Base-by-base conservation (phyloP, 1,284 basidiomycete genomes). In the Heterobasidion irregulare region DNA sequence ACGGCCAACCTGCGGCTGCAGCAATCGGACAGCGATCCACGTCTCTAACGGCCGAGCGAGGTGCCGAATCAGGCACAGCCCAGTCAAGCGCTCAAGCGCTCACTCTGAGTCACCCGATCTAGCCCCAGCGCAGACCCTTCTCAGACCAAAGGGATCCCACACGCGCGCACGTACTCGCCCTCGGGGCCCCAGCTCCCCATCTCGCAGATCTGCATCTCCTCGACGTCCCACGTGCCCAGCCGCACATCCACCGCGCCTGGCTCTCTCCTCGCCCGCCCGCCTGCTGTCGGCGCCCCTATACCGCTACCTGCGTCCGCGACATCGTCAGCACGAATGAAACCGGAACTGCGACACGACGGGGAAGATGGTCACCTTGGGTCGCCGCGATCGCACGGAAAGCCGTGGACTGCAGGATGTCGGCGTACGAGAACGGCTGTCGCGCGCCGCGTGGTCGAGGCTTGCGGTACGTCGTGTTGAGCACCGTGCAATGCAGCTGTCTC, bases 401-500 rank as follows among this genome's bases (percentile, higher is more conserved):
- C 0, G 61, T 50, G 1, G 73, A 75, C 10, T 56, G 59, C 13
- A 79, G 64, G 35, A 83, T 61, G n/a, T 73, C 69, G 9, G 60
- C 60, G 61, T 77, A 81, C 2, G 78, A 79, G 57, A 82, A 83
- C 2, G 76, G 73, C 34, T 66, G 57, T 7, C 73, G 66, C 15
- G 64, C 60, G 0, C 64, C 60, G 10, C 62, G 63, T 0, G 65
- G 58, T 33, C 56, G 65, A 6, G 77, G 75, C 59, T 71, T 76
- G 54, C 84, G 78, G 63, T 85, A 70, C 35, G 70, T 72, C 0
- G 84, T 82, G 61, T 86, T 86, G 56, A 86, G 63, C 19, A 88
- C 64, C 0, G 86, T 87, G 66, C 85, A 87, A 59, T 88, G 86
- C 13, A 88, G 68, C 84, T 86, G 52, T 38, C 33, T 47, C 18